A percentile compares a stretch with the other conserved stretches of the same genome.
phyloP scores from a whole-genome alignment of 257 asterid species.

The Scutellaria minor region DNA sequence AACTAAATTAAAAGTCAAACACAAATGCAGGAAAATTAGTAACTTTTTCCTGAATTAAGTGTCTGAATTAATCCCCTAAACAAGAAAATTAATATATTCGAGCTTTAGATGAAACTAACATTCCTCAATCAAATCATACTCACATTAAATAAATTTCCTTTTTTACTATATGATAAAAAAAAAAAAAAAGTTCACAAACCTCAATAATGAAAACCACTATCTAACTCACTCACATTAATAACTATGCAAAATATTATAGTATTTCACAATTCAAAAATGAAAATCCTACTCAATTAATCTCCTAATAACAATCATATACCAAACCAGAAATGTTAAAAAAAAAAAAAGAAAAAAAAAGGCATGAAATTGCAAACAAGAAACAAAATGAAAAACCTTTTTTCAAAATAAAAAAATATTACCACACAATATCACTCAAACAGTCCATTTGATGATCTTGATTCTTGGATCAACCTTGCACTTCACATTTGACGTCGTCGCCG shows the following conservation, averaged over 20 bases:
- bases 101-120: too few relatives aligned
- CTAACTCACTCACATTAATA: background rate
- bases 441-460: slow-evolving; percentile 77
- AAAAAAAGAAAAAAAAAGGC: slow-evolving; percentile 6
- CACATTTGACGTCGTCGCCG: slow-evolving; percentile 51
- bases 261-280: slow-evolving; percentile 14
- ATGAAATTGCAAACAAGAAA: slow-evolving; percentile 6
- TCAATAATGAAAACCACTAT: background rate
- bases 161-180: background rate
- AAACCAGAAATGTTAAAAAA: background rate
- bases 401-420: slow-evolving; percentile 23
- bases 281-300: slow-evolving; percentile 30
- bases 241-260: slow-evolving; percentile 28
- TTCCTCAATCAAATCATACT: background rate
- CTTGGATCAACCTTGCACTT: slow-evolving; percentile 73
- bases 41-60: too few relatives aligned
- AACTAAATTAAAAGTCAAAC: slow-evolving; percentile 17
- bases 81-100: too few relatives aligned
- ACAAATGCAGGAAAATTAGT: background rate
- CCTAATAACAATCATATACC: slow-evolving; percentile 46
- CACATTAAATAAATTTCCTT: background rate
- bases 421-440: slow-evolving; percentile 51
- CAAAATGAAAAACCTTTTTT: background rate
- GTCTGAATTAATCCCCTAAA: too few relatives aligned
- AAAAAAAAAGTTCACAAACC: background rate